Percentiles rank a stretch among this genome's conserved stretches.
These are phyloP conservation scores for Collybia sordida DNA, from an alignment of 768 basidiomycete species.

Conservation along the genomic window DNA sequence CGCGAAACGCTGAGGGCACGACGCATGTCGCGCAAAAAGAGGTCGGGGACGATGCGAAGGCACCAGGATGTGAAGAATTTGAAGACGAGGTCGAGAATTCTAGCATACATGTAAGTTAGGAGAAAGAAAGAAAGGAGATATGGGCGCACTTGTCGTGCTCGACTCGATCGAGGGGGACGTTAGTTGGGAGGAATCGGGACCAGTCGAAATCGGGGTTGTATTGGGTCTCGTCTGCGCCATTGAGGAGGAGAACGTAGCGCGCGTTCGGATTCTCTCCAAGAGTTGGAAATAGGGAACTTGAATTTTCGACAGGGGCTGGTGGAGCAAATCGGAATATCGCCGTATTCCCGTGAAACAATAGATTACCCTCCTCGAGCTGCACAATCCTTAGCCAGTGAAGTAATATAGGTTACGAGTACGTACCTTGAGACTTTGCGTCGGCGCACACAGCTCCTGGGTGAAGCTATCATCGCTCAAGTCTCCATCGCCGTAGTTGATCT, in stretches of 20 bases:
- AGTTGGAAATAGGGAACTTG: slow-evolving; percentile 33
- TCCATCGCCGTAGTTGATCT: slow-evolving; percentile 16
- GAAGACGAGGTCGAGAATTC: slow-evolving; percentile 46
- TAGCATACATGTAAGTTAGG: slow-evolving; percentile 11
- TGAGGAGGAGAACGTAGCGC: slow-evolving; percentile 40
- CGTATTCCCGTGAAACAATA: slow-evolving; percentile 40
- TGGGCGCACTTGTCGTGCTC: slow-evolving; percentile 43
- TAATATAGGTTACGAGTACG: slow-evolving; percentile 6
- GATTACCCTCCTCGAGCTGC: slow-evolving; percentile 39
- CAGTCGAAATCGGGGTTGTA: slow-evolving; percentile 50
- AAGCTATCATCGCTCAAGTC: slow-evolving; percentile 23
- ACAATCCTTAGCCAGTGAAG: background rate
- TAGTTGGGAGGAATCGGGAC: slow-evolving; percentile 44
- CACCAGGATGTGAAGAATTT: slow-evolving; percentile 52
- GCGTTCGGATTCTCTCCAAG: slow-evolving; percentile 31
- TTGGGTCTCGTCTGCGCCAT: slow-evolving; percentile 34
- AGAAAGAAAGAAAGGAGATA: background rate
- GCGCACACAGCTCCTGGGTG: slow-evolving; percentile 36
- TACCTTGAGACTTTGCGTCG: slow-evolving; percentile 39
- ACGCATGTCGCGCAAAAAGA: slow-evolving; percentile 51
- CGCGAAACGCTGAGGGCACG: slow-evolving; percentile 35
- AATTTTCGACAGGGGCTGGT: slow-evolving; percentile 16
- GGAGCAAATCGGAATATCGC: slow-evolving; percentile 41
- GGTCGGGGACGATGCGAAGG: slow-evolving; percentile 43
- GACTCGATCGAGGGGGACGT: slow-evolving; percentile 39